Conservation (phyloP, 2,329 filamentous ascomycete genomes). For the Botrytis tulipae region DNA sequence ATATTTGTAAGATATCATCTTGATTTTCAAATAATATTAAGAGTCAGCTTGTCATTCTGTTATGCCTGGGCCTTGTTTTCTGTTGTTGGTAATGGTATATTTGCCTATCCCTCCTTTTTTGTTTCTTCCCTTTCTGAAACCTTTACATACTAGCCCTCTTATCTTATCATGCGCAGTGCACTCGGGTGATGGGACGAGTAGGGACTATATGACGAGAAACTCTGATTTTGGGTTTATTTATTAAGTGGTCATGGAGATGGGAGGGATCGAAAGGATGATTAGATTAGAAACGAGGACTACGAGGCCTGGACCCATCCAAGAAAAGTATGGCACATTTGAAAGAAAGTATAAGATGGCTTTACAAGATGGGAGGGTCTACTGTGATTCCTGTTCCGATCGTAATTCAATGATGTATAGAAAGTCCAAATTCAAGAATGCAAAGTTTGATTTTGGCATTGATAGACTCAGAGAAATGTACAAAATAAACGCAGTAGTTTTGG, state of each 20-base stretch:
- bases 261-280: too few relatives aligned
- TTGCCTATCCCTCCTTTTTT: neutral
- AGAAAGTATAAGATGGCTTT: neutral
- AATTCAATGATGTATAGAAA: neutral
- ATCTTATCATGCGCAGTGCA: neutral
- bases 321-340: neutral
- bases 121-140: too few relatives aligned
- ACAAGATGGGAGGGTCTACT: too few relatives aligned
- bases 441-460: neutral
- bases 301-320: too few relatives aligned
- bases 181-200: fast-evolving
- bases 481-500: neutral
- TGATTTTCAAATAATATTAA: neutral
- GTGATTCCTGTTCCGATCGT: neutral
- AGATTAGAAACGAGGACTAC: too few relatives aligned
- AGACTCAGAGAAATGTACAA: neutral
- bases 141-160: neutral
- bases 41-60: neutral
- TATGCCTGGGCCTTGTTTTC: neutral
- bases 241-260: neutral
- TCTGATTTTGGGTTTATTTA: neutral
- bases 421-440: neutral
- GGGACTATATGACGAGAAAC: neutral
- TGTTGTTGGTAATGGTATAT: neutral
- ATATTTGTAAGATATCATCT: neutral